Base-by-base conservation (phyloP, 108 stramenopile genomes). In the Cyclostephanos tholiformis region DNA sequence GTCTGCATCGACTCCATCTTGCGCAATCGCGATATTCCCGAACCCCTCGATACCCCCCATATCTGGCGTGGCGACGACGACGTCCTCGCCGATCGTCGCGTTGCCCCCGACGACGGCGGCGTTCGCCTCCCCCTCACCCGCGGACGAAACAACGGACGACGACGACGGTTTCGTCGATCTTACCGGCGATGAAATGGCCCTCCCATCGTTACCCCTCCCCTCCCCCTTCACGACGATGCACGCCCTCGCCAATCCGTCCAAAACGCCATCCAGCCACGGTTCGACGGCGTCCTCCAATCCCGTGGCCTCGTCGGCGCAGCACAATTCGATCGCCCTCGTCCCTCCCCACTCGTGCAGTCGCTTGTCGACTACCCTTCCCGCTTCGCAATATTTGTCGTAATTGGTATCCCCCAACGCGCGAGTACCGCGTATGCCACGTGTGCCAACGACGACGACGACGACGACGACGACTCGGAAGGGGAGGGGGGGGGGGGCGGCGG, bases 391-490 rank as follows among this genome's bases (percentile, higher is more conserved):
- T 61, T 93, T 81, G 69, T 95, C 93, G 63, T 94, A 94, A 64
- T 91, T 94, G 61, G 89, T 91, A 73, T 97, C 97, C 2, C 97
- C 97, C 41, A 98, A n/a, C n/a, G 55, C 32, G 71, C 97, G 41
- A 98, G 72, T 0, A 97, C 94, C 17, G 85, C 75, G 69, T 77
- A 95, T 0, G 80, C 82, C 7, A 85, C 73, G 32, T 86, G 80
- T 35, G 66, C 35, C 67, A 95, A 84, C 10, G 91, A 79, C 43
- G 59, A 30, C 1, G 63, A 27, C 11, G 65, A 49, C 16, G 50
- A 32, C 35, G 65, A 50, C 0, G 23, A 53, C 8, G 52, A 22
- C 19, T 17, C 4, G 7, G 6, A 1, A 7, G 7, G 57, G 19
- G 71, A 67, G 25, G 71, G 49, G 16, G 53, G 57, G 0, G 83